Percentiles rank a stretch among this genome's conserved stretches.
These are phyloP conservation scores for Cryphonectria japonica DNA, from an alignment of 2,329 filamentous ascomycete species.

Conservation along the genomic window DNA sequence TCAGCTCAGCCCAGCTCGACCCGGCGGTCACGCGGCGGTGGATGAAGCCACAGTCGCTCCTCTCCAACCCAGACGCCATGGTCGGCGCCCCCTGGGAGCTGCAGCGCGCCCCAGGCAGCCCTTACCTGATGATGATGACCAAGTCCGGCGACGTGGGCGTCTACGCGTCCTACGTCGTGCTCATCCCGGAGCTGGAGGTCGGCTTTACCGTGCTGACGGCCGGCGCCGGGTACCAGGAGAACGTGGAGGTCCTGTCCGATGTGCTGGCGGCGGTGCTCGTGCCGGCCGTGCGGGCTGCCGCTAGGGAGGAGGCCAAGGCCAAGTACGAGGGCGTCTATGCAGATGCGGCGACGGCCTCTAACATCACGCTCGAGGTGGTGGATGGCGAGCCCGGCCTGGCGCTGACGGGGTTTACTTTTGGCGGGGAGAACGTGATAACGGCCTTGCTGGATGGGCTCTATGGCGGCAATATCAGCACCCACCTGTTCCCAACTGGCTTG, in stretches of 20 bases:
- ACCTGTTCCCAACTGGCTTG: constrained; percentile 40
- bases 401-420: constrained; percentile 39
- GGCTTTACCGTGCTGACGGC: constrained; percentile 42
- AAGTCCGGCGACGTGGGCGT: constrained; percentile 39
- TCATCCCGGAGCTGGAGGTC: constrained; percentile 41
- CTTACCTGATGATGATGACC: constrained; percentile 30
- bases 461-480: constrained; percentile 34
- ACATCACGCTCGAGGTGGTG: constrained; percentile 38
- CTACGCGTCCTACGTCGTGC: constrained; percentile 40
- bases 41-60: constrained; percentile 47
- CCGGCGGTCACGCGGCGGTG: constrained; percentile 45
- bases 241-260: constrained; percentile 37
- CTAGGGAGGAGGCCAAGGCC: constrained; percentile 36
- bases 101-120: constrained; percentile 15
- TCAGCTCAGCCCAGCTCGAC: constrained; percentile 42
- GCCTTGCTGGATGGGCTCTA: constrained; percentile 35
- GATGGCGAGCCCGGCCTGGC: constrained; percentile 36
- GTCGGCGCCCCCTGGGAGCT: constrained; percentile 47
- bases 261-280: constrained; percentile 36
- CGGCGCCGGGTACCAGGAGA: constrained; percentile 32
- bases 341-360: constrained; percentile 32
- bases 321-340: constrained; percentile 36
- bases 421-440: constrained; percentile 38
- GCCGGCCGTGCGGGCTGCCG: constrained; percentile 37
- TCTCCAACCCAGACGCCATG: constrained; percentile 42